Evolutionary conservation across 345 rosid genomes (phyloP).

Genomic region (Citrus glauca): DNA sequence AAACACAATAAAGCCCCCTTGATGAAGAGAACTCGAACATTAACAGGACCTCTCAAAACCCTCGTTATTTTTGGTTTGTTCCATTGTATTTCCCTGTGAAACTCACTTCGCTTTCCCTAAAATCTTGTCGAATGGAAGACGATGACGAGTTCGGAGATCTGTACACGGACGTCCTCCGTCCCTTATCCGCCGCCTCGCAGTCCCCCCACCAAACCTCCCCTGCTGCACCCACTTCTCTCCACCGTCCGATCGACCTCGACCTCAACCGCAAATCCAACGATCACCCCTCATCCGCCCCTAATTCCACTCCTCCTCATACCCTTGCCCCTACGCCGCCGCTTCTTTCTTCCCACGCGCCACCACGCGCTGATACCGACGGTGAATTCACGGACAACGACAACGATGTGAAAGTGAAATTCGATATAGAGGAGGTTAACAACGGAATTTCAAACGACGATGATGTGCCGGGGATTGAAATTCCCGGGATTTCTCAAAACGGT

Average conservation of each 20-base stretch:
- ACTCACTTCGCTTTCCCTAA: not conserved
- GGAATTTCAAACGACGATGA: slow-evolving; percentile 21
- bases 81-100: too few relatives aligned
- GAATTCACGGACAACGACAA: slow-evolving; percentile 29
- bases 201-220: slow-evolving; percentile 23
- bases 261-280: slow-evolving; percentile 43
- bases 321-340: slow-evolving; percentile 2
- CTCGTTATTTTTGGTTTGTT: not conserved
- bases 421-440: slow-evolving; percentile 65
- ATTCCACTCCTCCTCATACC: slow-evolving; percentile 6
- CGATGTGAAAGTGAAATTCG: slow-evolving; percentile 42
- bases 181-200: slow-evolving; percentile 37
- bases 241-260: slow-evolving; percentile 70
- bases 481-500: slow-evolving; percentile 39
- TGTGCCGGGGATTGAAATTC: slow-evolving; percentile 36
- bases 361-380: slow-evolving; percentile 19
- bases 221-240: slow-evolving; percentile 24
- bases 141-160: slow-evolving; percentile 99
- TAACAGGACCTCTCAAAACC: slow-evolving; percentile 16
- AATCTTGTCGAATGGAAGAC: slow-evolving; percentile 59
- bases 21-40: not conserved
- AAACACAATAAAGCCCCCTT: not conserved
- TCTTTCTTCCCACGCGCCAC: not conserved
- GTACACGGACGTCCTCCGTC: slow-evolving; percentile 73
- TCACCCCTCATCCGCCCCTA: slow-evolving; percentile 9